These are phyloP conservation scores for Phellopilus nigrolimitatus DNA, from an alignment of 1,284 basidiomycete species.

Conservation along the genomic window DNA sequence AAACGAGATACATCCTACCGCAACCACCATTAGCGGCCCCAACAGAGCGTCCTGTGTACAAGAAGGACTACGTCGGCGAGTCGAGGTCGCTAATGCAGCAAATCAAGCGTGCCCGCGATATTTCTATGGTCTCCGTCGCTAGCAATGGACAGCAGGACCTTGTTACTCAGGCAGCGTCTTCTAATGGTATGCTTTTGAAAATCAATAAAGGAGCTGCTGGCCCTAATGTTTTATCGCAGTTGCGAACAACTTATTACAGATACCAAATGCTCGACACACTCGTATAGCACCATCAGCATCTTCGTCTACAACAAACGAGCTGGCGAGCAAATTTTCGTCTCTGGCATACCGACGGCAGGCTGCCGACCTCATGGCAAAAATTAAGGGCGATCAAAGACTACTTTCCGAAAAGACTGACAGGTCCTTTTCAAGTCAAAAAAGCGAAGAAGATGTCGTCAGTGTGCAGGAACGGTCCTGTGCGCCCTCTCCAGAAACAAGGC, in stretches of 20 bases:
- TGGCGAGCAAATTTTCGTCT: constrained; percentile 43
- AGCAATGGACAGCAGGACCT: no score
- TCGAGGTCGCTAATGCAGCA: constrained; percentile 69
- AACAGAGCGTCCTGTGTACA: constrained; percentile 40
- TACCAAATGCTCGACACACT: background rate
- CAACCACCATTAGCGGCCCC: constrained; percentile 24
- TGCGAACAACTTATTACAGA: background rate
- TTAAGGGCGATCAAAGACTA: constrained; percentile 69
- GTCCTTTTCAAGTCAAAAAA: constrained; percentile 36
- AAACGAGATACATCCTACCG: constrained; percentile 16
- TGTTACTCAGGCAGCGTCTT: constrained; percentile 11
- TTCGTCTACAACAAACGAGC: constrained; percentile 14
- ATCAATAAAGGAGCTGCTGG: background rate
- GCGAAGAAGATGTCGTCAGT: constrained; percentile 21
- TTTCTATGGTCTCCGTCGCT: constrained; percentile 60
- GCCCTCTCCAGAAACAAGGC: constrained; percentile 14
- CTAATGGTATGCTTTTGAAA: background rate
- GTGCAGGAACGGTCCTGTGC: constrained; percentile 10
- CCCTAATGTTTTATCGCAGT: background rate
- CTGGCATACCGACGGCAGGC: constrained; percentile 70
- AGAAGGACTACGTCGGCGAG: constrained; percentile 66
- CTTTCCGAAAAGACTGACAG: constrained; percentile 61
- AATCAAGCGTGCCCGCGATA: constrained; percentile 68
- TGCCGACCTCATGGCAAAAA: constrained; percentile 77
- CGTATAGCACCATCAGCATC: constrained; percentile 22